These are phyloP conservation scores for Nitzschia sp. DNA, from an alignment of 108 stramenopile species.

Conservation along the genomic window DNA sequence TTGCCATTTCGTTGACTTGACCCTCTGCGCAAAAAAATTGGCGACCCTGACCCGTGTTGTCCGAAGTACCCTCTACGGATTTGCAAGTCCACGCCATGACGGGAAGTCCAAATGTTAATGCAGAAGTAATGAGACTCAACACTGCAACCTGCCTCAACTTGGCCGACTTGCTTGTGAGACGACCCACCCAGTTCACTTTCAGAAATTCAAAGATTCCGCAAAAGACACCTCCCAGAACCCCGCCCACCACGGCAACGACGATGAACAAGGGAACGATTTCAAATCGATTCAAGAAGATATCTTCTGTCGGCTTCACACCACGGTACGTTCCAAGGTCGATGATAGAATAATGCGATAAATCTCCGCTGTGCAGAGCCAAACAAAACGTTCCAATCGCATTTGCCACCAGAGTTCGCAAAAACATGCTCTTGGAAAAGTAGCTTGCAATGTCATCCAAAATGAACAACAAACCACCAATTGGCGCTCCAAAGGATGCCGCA, in stretches of 20 bases:
- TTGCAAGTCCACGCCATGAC: slow-evolving; percentile 31
- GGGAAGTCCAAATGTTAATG: slow-evolving; percentile 36
- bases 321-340: slow-evolving; percentile 36
- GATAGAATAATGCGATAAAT: slow-evolving; percentile 51
- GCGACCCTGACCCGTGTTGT: slow-evolving; percentile 21
- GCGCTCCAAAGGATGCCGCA: slow-evolving; percentile 86
- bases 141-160: slow-evolving; percentile 29
- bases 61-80: background rate
- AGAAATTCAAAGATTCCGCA: slow-evolving; percentile 14
- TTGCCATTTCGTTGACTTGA: slow-evolving; percentile 57
- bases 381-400: slow-evolving; percentile 60
- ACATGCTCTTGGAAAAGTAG: slow-evolving; percentile 63
- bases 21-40: slow-evolving; percentile 51
- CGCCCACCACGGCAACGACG: slow-evolving; percentile 46
- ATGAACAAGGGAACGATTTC: slow-evolving; percentile 44
- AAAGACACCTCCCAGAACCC: slow-evolving; percentile 53
- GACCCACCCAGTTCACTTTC: background rate
- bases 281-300: slow-evolving; percentile 20
- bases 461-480: slow-evolving; percentile 78
- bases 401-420: slow-evolving; percentile 58
- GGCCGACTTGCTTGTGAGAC: background rate
- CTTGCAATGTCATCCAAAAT: slow-evolving; percentile 46
- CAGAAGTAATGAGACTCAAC: slow-evolving; percentile 41
- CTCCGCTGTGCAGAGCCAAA: slow-evolving; percentile 49
- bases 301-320: background rate